Base-by-base conservation (phyloP, 768 basidiomycete species). In the Russula brevipes region DNA sequence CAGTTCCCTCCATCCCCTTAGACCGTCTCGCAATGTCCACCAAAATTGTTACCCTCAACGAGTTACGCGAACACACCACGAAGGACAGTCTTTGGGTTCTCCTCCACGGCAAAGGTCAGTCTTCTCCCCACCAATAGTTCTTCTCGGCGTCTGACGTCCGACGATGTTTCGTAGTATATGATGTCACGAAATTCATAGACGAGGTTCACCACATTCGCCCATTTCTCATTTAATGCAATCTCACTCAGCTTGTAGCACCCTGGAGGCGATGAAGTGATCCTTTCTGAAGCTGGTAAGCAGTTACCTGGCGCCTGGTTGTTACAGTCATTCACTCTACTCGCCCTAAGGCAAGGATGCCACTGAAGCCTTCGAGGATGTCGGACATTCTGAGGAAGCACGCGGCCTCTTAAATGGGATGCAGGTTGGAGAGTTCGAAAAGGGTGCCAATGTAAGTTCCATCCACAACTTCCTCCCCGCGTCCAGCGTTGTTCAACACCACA, bases 321-420 rank as follows among this genome's bases (percentile, higher is more conserved):
- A 10, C 53, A 17, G 42, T 35, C 7, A 35, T 59, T 62, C 33
- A 64, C 53, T 31, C 33, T 53, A 61, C 51, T 38, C 38, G 49
- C 55, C 65, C 7, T 19, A 75, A 95, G 94, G 91, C 70, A 87
- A 89, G 74, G 94, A 98, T 74, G 95, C 96, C 30, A 95, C 96
- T 39, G 97, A 98, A 72, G 94, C 97, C 6, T 99, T 99, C 72
- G 96, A 98, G 78, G 97, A 99, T 74, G 96, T 99, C 36, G 97
- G 97, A 36, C 97, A 98, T 82, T 98, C 95, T 0, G 96, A 98
- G 69, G 97, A 99, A 77, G 97, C 97, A 31, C 87, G 97, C 90
- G 75, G 88, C 92, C 6, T 96, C 94, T 60, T 97, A 87, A 11
- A 91, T 86, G 65, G 89, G 88, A 56, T 96, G 78, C 73, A 96